Evolutionary conservation across 345 rosid species (phyloP).

Genomic region (Sonneratia caseolaris): DNA sequence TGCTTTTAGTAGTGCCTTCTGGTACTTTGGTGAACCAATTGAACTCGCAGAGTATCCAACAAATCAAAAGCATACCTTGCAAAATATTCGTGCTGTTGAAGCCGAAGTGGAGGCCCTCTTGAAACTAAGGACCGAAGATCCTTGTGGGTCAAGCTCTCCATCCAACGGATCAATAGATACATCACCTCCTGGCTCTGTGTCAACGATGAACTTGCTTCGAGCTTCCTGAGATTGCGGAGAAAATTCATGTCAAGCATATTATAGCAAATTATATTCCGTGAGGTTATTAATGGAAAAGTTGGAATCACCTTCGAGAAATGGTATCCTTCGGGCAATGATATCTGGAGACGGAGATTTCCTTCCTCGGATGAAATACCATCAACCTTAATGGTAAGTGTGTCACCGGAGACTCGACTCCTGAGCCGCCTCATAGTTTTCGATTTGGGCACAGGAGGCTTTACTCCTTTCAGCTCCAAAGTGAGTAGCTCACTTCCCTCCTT

Average conservation of each 20-base stretch:
- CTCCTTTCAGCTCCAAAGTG: conserved; percentile 79
- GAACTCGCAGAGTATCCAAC: background rate
- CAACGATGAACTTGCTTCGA: conserved; percentile 56
- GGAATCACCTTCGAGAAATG: conserved; percentile 75
- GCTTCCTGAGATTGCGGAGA: conserved; percentile 53
- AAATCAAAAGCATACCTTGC: conserved; percentile 52
- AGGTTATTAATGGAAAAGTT: background rate
- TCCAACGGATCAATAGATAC: conserved; percentile 45
- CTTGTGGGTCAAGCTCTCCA: conserved; percentile 66
- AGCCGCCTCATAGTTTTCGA: conserved; percentile 60
- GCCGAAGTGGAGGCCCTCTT: conserved; percentile 44
- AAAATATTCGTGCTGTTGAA: conserved; percentile 54
- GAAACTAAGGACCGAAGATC: conserved; percentile 51
- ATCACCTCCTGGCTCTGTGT: conserved; percentile 59
- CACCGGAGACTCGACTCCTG: conserved; percentile 56
- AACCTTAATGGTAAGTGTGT: conserved; percentile 46
- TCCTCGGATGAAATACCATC: conserved; percentile 48
- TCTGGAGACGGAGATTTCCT: conserved; percentile 52
- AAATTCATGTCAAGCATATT: background rate
- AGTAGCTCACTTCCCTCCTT: conserved; percentile 40
- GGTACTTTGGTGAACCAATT: background rate
- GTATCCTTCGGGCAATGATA: conserved; percentile 67
- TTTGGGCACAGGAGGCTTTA: conserved; percentile 59
- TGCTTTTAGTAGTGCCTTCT: no score
- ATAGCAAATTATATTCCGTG: background rate